These are phyloP conservation scores for Cercospora sojina DNA, from an alignment of 2,329 filamentous ascomycete genomes.

Conservation along the genomic window DNA sequence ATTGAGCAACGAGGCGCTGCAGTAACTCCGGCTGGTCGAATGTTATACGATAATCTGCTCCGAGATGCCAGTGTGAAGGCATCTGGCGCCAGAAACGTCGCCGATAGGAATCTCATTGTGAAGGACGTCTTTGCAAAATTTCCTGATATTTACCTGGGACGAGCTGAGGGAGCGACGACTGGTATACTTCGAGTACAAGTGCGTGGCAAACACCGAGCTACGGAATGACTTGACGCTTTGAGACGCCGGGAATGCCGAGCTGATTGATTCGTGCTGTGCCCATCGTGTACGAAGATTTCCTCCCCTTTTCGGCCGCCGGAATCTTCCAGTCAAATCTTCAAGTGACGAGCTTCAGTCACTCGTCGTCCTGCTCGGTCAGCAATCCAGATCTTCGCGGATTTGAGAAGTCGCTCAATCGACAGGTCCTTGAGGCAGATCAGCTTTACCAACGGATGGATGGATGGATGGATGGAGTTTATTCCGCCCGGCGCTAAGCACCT, in stretches of 20 bases:
- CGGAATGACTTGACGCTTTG: not conserved
- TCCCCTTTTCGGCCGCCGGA: not conserved
- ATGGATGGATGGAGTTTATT: no score
- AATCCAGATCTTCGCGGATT: not conserved
- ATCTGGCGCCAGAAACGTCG: not conserved
- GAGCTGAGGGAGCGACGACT: not conserved
- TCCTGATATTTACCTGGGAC: not conserved
- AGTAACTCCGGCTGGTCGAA: not conserved
- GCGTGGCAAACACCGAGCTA: not conserved
- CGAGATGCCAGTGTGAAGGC: not conserved
- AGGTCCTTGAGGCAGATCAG: not conserved
- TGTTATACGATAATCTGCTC: not conserved
- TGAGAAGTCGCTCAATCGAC: not conserved
- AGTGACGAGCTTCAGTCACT: not conserved
- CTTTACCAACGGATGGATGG: not conserved
- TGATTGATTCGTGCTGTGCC: not conserved
- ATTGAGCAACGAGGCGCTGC: not conserved
- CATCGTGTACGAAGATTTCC: not conserved
- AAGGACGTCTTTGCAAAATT: not conserved
- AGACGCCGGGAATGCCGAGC: not conserved
- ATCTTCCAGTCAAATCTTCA: not conserved
- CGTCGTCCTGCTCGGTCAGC: not conserved
- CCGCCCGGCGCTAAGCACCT: no score
- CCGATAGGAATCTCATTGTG: not conserved
- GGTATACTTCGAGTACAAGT: not conserved